Base-by-base conservation (phyloP, 306 rosid species). In the Boehmeria nivea region DNA sequence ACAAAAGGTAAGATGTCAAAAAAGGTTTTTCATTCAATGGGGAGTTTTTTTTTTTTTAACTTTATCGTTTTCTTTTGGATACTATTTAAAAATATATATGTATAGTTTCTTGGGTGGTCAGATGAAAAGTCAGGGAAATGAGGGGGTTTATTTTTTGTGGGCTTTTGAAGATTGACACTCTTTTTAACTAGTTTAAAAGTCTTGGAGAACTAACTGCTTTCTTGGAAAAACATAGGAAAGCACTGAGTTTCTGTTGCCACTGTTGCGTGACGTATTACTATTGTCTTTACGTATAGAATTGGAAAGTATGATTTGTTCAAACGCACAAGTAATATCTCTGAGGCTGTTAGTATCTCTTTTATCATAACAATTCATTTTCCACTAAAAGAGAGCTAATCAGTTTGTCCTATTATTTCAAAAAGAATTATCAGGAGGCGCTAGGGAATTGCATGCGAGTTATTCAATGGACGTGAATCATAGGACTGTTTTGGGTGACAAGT, bases 391-490 rank as follows among this genome's bases (percentile, higher is more conserved):
- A 46, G 60, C 70, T 70, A n/a, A 56, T 49, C 0, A 12, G 31
- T 36, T 21, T 6, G 3, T 40, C 57, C 45, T 21, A 14, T 25
- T 59, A 47, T 46, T 60, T 18, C 36, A 57, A 11, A 3, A 22
- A n/a, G 7, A 59, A 57, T 38, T 71, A 23, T 55, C 78, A 88
- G 91, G 87, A 65, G 69, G 89, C 59, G 69, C 57, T 50, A 76
- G 54, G 45, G 75, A 23, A 27, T 70, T 82, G 81, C 73, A 45
- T 57, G 57, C 76, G 33, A 76, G 59, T 50, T 45, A 59, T 72
- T 54, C 76, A 54, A 85, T 85, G 95, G 95, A 79, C 6, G 51
- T 47, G 64, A 70, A 23, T 68, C 74, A 45, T 27, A 74, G 63
- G 56, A 60, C 53, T 66, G 82, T 67, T 43, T 57, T 51, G 22